Evolutionary conservation across 2,329 filamentous ascomycete species (phyloP).

Genomic region (Cladosporium sp.): DNA sequence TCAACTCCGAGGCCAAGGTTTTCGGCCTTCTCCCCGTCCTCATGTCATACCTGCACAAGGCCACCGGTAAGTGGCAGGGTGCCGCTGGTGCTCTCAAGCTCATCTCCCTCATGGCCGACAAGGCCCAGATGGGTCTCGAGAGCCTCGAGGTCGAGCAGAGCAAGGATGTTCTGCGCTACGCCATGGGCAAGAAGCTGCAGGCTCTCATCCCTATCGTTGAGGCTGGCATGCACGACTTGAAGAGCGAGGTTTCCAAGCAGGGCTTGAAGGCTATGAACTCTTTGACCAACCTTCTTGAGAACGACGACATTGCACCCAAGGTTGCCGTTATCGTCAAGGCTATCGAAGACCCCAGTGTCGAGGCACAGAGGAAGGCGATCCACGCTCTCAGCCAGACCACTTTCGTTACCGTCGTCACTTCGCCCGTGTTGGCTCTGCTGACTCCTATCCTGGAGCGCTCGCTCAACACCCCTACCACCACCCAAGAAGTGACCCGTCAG

Average conservation of each 20-base stretch:
- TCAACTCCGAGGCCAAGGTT: conserved; percentile 79
- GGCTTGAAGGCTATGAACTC: conserved; percentile 89
- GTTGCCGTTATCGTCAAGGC: conserved; percentile 90
- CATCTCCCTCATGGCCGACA: conserved; percentile 90
- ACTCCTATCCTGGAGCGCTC: conserved; percentile 93
- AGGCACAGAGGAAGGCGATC: conserved; percentile 90
- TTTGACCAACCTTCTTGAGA: conserved; percentile 82
- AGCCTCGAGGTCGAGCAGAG: conserved; percentile 78
- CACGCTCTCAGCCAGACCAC: conserved; percentile 95
- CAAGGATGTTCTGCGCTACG: conserved; percentile 84
- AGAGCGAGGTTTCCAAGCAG: conserved; percentile 80
- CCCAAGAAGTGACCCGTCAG: conserved; percentile 91
- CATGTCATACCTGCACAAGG: conserved; percentile 70
- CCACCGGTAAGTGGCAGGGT: conserved; percentile 95
- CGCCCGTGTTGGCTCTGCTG: conserved; percentile 87
- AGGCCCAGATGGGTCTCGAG: conserved; percentile 80
- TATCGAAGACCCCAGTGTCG: conserved; percentile 87
- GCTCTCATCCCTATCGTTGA: conserved; percentile 87
- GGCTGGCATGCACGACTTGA: conserved; percentile 92
- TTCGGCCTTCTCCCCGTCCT: conserved; percentile 76
- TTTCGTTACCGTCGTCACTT: conserved; percentile 95
- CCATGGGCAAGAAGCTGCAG: conserved; percentile 85
- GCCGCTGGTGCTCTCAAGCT: conserved; percentile 81
- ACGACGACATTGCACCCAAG: conserved; percentile 91
- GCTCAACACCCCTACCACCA: conserved; percentile 83